phyloP scores from a whole-genome alignment of 2,329 filamentous ascomycete genomes.

The Orbilia ellipsospora region DNA sequence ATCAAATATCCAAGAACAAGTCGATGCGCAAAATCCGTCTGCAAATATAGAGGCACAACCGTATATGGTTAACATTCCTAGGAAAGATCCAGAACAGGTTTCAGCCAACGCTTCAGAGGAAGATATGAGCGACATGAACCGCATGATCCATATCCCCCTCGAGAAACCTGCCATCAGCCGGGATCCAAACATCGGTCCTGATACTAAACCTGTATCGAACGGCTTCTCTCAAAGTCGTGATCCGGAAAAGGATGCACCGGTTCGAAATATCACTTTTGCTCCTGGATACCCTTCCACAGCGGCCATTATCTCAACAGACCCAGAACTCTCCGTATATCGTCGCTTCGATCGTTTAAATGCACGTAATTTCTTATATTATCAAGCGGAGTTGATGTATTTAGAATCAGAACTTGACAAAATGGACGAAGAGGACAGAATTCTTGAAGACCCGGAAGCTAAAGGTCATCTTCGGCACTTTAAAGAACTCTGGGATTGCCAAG shows the following conservation, averaged over 20 bases:
- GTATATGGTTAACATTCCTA: neutral
- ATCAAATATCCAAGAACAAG: slow-evolving; percentile 13
- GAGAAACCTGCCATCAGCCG: neutral
- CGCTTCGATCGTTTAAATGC: slow-evolving; percentile 44
- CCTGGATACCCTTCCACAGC: slow-evolving; percentile 48
- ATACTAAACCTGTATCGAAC: neutral
- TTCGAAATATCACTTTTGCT: slow-evolving; percentile 25
- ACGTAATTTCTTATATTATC: slow-evolving; percentile 40
- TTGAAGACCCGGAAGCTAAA: slow-evolving; percentile 12
- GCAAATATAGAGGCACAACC: neutral
- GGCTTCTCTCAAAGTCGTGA: slow-evolving; percentile 22
- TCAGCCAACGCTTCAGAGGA: neutral
- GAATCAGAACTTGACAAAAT: slow-evolving; percentile 39
- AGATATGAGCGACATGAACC: slow-evolving; percentile 7
- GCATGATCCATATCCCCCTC: slow-evolving; percentile 34
- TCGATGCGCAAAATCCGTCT: slow-evolving; percentile 17
- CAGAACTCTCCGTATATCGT: slow-evolving; percentile 43
- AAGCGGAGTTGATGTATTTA: slow-evolving; percentile 44
- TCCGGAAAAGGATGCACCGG: slow-evolving; percentile 44
- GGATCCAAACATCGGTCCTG: neutral
- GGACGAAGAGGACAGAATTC: slow-evolving; percentile 42
- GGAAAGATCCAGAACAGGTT: neutral
- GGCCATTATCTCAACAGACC: slow-evolving; percentile 42
- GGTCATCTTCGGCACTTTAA: slow-evolving; percentile 40
- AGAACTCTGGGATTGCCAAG: slow-evolving; percentile 13